Percentiles rank a stretch among this genome's conserved stretches.
These are phyloP conservation scores for Straminergon stramineum DNA, from an alignment of 225 moss, liverwort and hornwort genomes.

Conservation along the genomic window DNA sequence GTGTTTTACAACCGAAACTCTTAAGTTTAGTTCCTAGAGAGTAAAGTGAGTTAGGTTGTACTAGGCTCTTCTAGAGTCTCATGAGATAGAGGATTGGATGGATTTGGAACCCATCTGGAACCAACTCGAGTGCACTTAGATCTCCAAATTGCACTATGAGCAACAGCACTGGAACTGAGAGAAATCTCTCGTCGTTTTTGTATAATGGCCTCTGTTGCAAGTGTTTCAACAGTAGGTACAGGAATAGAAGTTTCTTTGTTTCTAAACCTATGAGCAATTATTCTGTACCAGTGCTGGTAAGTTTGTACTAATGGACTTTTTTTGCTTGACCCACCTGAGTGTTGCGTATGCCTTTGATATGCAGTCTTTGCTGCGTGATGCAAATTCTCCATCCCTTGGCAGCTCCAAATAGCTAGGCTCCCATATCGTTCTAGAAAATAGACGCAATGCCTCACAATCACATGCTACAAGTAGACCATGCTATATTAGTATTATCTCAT, in stretches of 20 bases:
- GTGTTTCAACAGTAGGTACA: too few species aligned
- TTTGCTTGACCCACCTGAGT: not conserved
- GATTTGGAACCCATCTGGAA: not conserved
- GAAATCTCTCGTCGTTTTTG: not conserved
- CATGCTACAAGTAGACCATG: not conserved
- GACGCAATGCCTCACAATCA: not conserved
- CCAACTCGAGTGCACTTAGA: not conserved
- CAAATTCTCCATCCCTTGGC: not conserved
- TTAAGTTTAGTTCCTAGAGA: not conserved
- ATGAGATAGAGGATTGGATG: too few species aligned
- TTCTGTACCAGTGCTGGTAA: too few species aligned
- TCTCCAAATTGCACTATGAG: not conserved
- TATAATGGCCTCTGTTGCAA: too few species aligned
- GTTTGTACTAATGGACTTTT: not conserved
- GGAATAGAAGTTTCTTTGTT: too few species aligned
- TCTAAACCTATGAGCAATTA: too few species aligned
- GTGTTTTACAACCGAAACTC: not conserved
- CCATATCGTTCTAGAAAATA: not conserved
- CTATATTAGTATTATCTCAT: not conserved
- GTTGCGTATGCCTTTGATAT: not conserved
- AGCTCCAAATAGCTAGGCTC: not conserved
- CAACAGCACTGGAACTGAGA: not conserved
- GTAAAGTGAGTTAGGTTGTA: not conserved
- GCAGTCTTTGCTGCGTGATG: not conserved
- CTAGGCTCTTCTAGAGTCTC: not conserved